Conservation (phyloP, 805 yeast species). For the Ogataea paradorogensis region DNA sequence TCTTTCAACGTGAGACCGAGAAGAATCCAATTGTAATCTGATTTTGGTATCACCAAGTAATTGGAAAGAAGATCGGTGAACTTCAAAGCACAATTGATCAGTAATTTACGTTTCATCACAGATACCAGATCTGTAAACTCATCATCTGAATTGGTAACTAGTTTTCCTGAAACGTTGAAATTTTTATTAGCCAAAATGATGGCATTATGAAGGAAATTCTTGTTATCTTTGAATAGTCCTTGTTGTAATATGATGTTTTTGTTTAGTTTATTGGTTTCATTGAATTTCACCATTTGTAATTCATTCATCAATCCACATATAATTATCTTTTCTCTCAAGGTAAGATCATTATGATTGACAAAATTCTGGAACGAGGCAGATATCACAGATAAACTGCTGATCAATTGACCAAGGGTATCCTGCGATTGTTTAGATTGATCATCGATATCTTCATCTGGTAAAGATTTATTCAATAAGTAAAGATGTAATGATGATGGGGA, state of each 20-base stretch:
- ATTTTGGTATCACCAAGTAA: slow-evolving; percentile 42
- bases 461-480: slow-evolving; percentile 26
- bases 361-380: slow-evolving; percentile 19
- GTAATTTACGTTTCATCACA: slow-evolving; percentile 45
- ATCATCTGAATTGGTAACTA: slow-evolving; percentile 22
- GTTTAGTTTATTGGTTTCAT: slow-evolving; percentile 26
- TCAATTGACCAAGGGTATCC: slow-evolving; percentile 22
- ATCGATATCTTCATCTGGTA: slow-evolving; percentile 24
- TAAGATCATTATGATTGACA: slow-evolving; percentile 20
- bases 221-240: slow-evolving; percentile 34
- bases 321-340: slow-evolving; percentile 25
- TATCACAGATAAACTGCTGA: slow-evolving; percentile 27
- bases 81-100: slow-evolving; percentile 49
- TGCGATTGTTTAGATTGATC: slow-evolving; percentile 1
- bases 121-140: slow-evolving; percentile 35
- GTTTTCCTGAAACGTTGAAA: slow-evolving; percentile 26
- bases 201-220: slow-evolving; percentile 48
- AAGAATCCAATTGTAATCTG: slow-evolving; percentile 43
- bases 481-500: slow-evolving; percentile 39
- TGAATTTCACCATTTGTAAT: slow-evolving; percentile 30
- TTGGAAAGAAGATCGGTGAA: slow-evolving; percentile 47
- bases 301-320: slow-evolving; percentile 34
- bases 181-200: slow-evolving; percentile 51
- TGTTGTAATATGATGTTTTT: slow-evolving; percentile 23
- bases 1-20: slow-evolving; percentile 47